Evolutionary conservation across 2,329 filamentous ascomycete genomes (phyloP).

Genomic region (Colletotrichum sublineola): DNA sequence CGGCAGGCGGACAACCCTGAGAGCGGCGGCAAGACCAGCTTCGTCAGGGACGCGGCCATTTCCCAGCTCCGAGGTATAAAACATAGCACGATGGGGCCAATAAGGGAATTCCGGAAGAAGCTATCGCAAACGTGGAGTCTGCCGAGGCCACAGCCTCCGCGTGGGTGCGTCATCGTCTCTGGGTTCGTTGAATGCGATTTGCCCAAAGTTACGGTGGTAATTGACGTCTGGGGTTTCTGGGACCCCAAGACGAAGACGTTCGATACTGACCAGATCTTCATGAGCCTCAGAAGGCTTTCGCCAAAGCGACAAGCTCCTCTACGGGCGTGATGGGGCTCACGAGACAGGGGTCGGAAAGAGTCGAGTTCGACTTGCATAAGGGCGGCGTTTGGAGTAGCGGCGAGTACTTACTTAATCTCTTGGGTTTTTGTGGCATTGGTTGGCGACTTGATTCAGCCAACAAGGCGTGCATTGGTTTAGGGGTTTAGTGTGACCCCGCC

Average conservation of each 20-base stretch:
- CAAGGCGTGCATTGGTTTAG: slow-evolving; percentile 8
- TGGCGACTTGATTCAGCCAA: slow-evolving; percentile 10
- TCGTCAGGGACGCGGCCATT: slow-evolving; percentile 42
- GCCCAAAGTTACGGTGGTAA: slow-evolving; percentile 59
- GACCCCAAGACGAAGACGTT: slow-evolving; percentile 67
- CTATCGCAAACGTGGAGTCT: slow-evolving; percentile 60
- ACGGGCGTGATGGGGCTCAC: slow-evolving; percentile 1
- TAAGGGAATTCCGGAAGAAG: slow-evolving; percentile 39
- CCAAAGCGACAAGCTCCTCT: slow-evolving; percentile 43
- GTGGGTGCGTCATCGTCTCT: slow-evolving; percentile 66
- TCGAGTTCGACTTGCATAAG: slow-evolving; percentile 24
- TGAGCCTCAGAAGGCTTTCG: slow-evolving; percentile 40
- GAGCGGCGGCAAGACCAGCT: slow-evolving; percentile 43
- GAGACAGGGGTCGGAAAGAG: not conserved
- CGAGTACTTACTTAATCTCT: slow-evolving; percentile 15
- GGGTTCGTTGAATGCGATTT: slow-evolving; percentile 68
- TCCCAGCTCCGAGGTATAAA: slow-evolving; percentile 41
- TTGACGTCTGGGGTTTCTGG: slow-evolving; percentile 68
- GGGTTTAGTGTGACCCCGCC: slow-evolving; percentile 10
- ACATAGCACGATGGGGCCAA: slow-evolving; percentile 40
- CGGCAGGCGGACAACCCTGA: slow-evolving; percentile 20
- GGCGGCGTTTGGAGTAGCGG: slow-evolving; percentile 37
- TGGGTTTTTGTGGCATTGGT: slow-evolving; percentile 27
- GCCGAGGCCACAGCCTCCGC: slow-evolving; percentile 57
- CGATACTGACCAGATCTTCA: slow-evolving; percentile 42